Base-by-base conservation (phyloP, 345 rosid species). In the Lenwebbia sp. region DNA sequence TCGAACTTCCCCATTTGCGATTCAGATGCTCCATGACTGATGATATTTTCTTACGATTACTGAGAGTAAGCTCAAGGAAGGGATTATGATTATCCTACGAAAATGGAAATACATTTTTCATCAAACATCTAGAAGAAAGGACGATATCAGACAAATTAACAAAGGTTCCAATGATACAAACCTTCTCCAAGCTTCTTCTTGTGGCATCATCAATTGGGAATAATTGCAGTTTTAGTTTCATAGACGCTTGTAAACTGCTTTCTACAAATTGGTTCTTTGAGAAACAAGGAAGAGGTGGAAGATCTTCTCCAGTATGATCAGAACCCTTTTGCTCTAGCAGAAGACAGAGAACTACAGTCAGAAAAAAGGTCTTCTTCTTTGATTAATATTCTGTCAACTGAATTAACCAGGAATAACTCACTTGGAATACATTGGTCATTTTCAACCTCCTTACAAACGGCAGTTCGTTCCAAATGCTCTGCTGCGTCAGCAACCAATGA, bases 401-500 rank as follows among this genome's bases (percentile, higher is more conserved):
- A 30, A 83, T 83, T 5, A 83, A 83, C 9, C 26, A 53, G 17
- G 17, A 41, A 55, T 40, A 41, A 41, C 55, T 81, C 74, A 86
- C 85, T 75, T 33, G 81, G 51, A 30, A 21, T 56, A 91, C 92
- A 92, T 85, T 90, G 91, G 54, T 89, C 93, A 89, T 58, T 86
- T 87, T 93, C 92, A 88, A 90, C 88, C 87, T 92, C 94, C 85
- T 93, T 93, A 85, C 91, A 92, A 85, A 86, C 88, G 76, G 92
- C 88, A 47, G 93, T 86, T 87, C 94, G 94, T 90, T 98, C 99
- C 89, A 98, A 90, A 91, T 98, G 99, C 90, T 95, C 99, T 86
- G 99, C 99, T 88, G 99, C 99, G 89, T 96, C 99, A 86, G 99
- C 99, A 89, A 96, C 99, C 92, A 98, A 91, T 84, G 99, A 96